Evolutionary conservation across 2,329 filamentous ascomycete genomes (phyloP).

Genomic region (Akanthomyces muscarius): DNA sequence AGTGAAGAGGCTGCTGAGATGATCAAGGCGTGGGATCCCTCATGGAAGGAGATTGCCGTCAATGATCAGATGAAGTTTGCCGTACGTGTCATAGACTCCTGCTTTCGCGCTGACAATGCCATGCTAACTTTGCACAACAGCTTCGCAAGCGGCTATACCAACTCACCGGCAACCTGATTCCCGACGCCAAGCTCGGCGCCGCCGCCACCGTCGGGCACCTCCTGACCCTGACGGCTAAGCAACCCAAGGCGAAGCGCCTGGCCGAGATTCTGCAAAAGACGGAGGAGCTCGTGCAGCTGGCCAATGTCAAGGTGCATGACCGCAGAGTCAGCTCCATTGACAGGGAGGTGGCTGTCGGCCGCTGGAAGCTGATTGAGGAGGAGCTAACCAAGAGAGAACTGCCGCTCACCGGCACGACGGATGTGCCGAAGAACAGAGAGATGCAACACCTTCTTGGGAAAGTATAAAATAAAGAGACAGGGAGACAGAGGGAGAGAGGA

Average conservation of each 20-base stretch:
- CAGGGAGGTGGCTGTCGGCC: constrained; percentile 65
- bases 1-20: constrained; percentile 40
- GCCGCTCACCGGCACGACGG: constrained; percentile 48
- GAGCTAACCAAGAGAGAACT: constrained; percentile 62
- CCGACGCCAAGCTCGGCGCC: constrained; percentile 63
- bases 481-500: background rate
- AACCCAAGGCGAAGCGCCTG: constrained; percentile 58
- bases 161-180: constrained; percentile 70
- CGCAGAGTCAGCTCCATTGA: constrained; percentile 66
- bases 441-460: background rate
- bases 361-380: constrained; percentile 75
- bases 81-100: constrained; percentile 46
- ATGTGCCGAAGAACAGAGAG: constrained; percentile 34
- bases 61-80: constrained; percentile 65
- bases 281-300: constrained; percentile 45
- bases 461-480: background rate
- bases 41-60: constrained; percentile 58
- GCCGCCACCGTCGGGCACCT: constrained; percentile 52
- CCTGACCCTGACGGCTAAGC: constrained; percentile 49
- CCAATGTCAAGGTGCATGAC: constrained; percentile 67
- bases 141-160: constrained; percentile 76
- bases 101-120: no score
- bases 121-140: constrained; percentile 42
- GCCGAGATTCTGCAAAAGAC: constrained; percentile 52
- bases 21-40: constrained; percentile 44